Conservation (phyloP, 345 rosid genomes). For the Camelina sativa region DNA sequence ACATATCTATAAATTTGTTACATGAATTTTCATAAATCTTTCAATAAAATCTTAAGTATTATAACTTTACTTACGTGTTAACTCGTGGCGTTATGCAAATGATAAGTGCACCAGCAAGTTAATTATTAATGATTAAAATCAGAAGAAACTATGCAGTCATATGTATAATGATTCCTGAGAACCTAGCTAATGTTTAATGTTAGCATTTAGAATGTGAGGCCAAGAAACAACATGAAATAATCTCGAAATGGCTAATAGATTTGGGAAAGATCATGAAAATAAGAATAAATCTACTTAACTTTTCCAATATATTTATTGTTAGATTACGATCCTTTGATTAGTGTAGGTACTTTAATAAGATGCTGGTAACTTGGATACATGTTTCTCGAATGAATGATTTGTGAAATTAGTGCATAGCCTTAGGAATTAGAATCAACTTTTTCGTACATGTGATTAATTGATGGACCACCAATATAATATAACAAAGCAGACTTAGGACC, state of each 20-base stretch:
- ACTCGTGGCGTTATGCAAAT: neutral
- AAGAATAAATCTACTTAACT: constrained; percentile 4
- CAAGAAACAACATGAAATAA: neutral
- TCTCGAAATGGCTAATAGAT: constrained; percentile 17
- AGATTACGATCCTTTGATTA: constrained; percentile 24
- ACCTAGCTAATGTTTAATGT: neutral
- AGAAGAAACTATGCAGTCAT: neutral
- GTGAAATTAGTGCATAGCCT: constrained; percentile 30
- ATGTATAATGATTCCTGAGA: neutral
- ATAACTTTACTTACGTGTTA: neutral
- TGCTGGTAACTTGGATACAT: constrained; percentile 42
- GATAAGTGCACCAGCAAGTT: constrained; percentile 7
- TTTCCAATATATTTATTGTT: constrained; percentile 26
- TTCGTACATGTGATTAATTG: constrained; percentile 31
- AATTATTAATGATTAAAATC: neutral
- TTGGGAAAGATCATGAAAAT: constrained; percentile 29
- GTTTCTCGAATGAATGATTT: constrained; percentile 36
- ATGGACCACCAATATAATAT: constrained; percentile 31
- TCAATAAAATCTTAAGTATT: neutral
- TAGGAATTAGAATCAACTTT: constrained; percentile 32
- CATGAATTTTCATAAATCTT: constrained; percentile 5
- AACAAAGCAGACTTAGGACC: constrained; percentile 31
- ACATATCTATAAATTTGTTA: neutral
- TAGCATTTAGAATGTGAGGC: constrained; percentile 21
- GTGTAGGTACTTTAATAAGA: constrained; percentile 32